Base-by-base conservation (phyloP, 345 rosid species). In the Citrus reticulata region DNA sequence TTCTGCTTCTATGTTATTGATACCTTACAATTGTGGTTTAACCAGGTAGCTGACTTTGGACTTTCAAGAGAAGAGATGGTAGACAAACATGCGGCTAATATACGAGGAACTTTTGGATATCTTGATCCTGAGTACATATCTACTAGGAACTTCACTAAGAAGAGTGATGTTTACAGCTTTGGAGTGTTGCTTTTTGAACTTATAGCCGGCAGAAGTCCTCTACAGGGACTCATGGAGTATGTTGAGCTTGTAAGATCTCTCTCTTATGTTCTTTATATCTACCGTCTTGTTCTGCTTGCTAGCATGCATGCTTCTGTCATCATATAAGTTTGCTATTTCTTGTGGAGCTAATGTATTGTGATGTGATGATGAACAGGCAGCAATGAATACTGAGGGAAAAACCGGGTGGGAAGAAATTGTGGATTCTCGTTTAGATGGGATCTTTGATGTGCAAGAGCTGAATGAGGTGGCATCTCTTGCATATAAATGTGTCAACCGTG, bases 71-170 rank as follows among this genome's bases (percentile, higher is more conserved):
- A 94, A 88, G 99, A 94, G 85, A 89, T 88, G 94, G 93, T 90
- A 29, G 91, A 93, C 74, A 88, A 83, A 73, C 90, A 93, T 58
- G 95, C 90, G 6, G 99, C 91, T 35, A 90, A 94, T 73, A 70
- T 97, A 68, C 83, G 93, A 59, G 99, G 99, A 83, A 96, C 99
- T 17, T 93, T 93, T 78, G 99, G 99, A 72, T 96, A 94, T 80
- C 98, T 96, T 55, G 99, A 96, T 85, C 99, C 99, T 3, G 98
- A 96, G 74, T 96, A 96, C 72, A 88, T 96, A 59, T 94, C 98
- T 39, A 88, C 98, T 5, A 83, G 93, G 83, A 89, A 81, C 35
- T 94, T 91, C 82, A 94, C 98, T 2, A 96, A 96, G 89, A 96
- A 93, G 85, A 96, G 99, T 37, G 99, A 96, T 65, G 99, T 96